A percentile compares a stretch with the other conserved stretches of the same genome.
Conservation (phyloP, 164 flowering plant genomes). For the Stephania cephalantha region DNA sequence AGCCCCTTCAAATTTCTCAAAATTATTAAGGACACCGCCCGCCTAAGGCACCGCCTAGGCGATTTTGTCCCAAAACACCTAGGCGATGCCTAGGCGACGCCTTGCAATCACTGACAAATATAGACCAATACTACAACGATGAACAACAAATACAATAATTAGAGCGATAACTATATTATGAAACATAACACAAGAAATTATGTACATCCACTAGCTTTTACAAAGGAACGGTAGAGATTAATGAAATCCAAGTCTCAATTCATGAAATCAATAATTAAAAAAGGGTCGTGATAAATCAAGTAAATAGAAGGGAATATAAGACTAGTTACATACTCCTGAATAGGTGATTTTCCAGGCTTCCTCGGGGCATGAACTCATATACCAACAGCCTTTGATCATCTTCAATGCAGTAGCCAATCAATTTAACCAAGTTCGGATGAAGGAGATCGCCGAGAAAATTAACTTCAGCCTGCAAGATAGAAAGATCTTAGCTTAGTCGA, state of each 20-base stretch:
- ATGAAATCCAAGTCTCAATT: neutral
- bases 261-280: neutral
- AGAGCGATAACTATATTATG: slow-evolving; percentile 11
- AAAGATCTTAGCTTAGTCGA: slow-evolving; percentile 3
- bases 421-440: slow-evolving; percentile 84
- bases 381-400: slow-evolving; percentile 92
- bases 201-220: neutral
- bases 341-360: slow-evolving; percentile 95
- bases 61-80: too few species aligned
- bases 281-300: neutral
- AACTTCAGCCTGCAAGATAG: slow-evolving; percentile 76
- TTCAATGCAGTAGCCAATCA: slow-evolving; percentile 92
- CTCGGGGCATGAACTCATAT: slow-evolving; percentile 94
- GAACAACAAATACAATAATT: neutral
- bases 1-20: too few species aligned
- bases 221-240: neutral
- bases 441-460: slow-evolving; percentile 88
- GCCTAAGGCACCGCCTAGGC: too few species aligned
- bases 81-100: too few species aligned
- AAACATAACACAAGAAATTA: slow-evolving; percentile 25
- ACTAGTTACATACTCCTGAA: slow-evolving; percentile 68
- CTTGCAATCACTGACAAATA: neutral
- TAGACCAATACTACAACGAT: neutral
- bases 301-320: neutral
- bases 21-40: too few species aligned